Evolutionary conservation across 2,329 filamentous ascomycete genomes (phyloP).

Genomic region (Diaporthe capsici): DNA sequence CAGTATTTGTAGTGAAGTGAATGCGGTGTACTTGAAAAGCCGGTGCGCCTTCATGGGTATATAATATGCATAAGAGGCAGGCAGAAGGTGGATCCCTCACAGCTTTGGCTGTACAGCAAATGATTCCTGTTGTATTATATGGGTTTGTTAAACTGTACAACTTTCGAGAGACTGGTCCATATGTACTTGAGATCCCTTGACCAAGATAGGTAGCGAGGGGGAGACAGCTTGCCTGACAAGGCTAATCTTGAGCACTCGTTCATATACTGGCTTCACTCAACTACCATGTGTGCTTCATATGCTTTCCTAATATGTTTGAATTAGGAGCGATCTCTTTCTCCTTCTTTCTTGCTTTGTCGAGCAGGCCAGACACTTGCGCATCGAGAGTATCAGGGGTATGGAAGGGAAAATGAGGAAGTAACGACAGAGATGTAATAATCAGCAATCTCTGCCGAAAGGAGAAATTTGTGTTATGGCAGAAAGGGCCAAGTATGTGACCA

Average conservation of each 20-base stretch:
- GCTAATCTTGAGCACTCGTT: background rate
- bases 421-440: no score
- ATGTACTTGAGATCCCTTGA: background rate
- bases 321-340: no score
- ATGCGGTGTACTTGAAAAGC: background rate
- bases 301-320: no score
- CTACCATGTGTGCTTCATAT: background rate
- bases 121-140: no score
- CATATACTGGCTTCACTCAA: background rate
- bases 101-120: background rate
- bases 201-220: background rate
- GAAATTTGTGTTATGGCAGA: background rate
- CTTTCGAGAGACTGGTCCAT: background rate
- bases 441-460: background rate
- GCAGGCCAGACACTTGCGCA: no score
- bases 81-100: no score
- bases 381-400: background rate
- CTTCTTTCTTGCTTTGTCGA: no score
- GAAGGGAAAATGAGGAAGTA: no score
- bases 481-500: background rate
- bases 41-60: background rate
- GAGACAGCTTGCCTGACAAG: background rate
- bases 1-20: background rate
- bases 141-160: background rate
- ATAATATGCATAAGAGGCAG: background rate